Evolutionary conservation across 2,329 filamentous ascomycete genomes (phyloP), one percentile per base, ranked within the genome.

Genomic region (Dendrostoma leiphaemia): DNA sequence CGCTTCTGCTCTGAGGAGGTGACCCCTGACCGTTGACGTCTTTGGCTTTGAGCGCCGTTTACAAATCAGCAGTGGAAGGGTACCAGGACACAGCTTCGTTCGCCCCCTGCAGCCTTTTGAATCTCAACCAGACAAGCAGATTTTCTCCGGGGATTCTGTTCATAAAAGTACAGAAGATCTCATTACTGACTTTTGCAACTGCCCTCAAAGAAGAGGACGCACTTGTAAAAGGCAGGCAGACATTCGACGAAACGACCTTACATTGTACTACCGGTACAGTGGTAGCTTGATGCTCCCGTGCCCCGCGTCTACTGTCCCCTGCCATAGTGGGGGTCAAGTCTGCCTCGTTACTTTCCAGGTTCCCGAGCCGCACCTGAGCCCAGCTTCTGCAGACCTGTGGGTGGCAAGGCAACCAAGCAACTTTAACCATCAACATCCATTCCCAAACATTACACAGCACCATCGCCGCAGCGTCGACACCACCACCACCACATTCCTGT

Each of bases 311-410:
- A 28, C 21, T 21, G 43, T 12, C 26, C 12, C 43, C 43, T n/a
- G 15, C 43, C 19, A 13, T 52, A 32, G 54, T 57, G 54, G 54
- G n/a, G 54, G 54, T 57, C 46, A 34, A 53, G 13, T 31, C 35
- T 49, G 32, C 50, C 45, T 41, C 47, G 40, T 41, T 38, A 32
- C 51, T 35, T 7, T n/a, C 35, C 32, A 23, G 29, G n/a, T n/a
- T n/a, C n/a, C n/a, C n/a, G n/a, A n/a, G n/a, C n/a, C n/a, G n/a
- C n/a, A n/a, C n/a, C n/a, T n/a, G n/a, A n/a, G n/a, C n/a, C n/a
- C n/a, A n/a, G n/a, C n/a, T n/a, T n/a, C n/a, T n/a, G n/a, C n/a
- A n/a, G n/a, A n/a, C 29, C 38, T 23, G n/a, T n/a, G n/a, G 15
- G 3, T 10, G 26, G n/a, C 41, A 17, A 32, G 26, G 29, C 29